Evolutionary conservation across 1,284 basidiomycete genomes (phyloP).

Genomic region (Mycosarcoma maydis): DNA sequence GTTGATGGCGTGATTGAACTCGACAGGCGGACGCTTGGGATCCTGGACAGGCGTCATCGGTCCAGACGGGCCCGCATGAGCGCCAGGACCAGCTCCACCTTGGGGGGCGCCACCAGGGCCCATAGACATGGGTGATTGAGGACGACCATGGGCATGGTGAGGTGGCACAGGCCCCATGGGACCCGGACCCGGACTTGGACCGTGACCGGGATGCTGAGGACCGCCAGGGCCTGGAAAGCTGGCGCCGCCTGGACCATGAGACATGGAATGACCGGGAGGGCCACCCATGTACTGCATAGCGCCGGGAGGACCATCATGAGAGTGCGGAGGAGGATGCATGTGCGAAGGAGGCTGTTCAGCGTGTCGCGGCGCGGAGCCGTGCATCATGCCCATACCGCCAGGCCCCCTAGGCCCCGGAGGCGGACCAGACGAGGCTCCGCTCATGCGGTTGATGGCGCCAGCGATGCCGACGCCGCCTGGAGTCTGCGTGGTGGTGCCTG

Average conservation of each 20-base stretch:
- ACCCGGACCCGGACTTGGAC: constrained; percentile 29
- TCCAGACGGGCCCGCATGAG: constrained; percentile 25
- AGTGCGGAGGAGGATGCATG: constrained; percentile 40
- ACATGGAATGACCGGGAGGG: constrained; percentile 30
- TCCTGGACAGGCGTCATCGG: constrained; percentile 47
- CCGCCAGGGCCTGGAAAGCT: constrained; percentile 35
- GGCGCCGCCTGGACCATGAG: constrained; percentile 20
- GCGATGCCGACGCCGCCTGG: constrained; percentile 66
- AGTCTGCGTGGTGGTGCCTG: constrained; percentile 77
- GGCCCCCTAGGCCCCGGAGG: constrained; percentile 31
- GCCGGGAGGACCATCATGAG: constrained; percentile 27
- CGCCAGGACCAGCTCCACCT: constrained; percentile 14
- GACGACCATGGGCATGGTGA: constrained; percentile 42
- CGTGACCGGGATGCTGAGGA: constrained; percentile 33
- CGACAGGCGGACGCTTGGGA: constrained; percentile 70
- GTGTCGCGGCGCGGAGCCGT: constrained; percentile 38
- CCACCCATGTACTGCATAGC: constrained; percentile 37
- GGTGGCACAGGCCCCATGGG: constrained; percentile 36
- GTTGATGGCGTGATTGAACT: constrained; percentile 97
- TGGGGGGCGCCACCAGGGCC: constrained; percentile 35
- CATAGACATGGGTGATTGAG: constrained; percentile 46
- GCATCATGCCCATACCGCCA: constrained; percentile 41
- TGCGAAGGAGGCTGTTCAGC: constrained; percentile 40
- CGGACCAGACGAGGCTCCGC: constrained; percentile 22
- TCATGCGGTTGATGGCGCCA: constrained; percentile 64